Percentiles rank a stretch among this genome's conserved stretches.
phyloP scores from a whole-genome alignment of 495 filamentous ascomycete species.

The Aspergillus cavernicola region DNA sequence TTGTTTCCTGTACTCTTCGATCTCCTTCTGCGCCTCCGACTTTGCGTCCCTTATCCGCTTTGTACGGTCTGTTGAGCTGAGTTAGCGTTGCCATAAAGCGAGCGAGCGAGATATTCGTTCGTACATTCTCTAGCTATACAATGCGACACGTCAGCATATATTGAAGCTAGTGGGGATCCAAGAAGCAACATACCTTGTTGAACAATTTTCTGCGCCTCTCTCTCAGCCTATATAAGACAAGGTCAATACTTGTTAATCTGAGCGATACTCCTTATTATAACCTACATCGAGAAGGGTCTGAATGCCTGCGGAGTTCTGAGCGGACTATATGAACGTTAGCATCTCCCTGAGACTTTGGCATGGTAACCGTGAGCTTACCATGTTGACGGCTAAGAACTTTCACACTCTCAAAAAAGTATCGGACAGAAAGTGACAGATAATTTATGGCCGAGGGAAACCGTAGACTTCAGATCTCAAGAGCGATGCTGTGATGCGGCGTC shows the following conservation, averaged over 20 bases:
- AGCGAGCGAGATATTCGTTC: constrained; percentile 7
- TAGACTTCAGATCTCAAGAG: constrained; percentile 20
- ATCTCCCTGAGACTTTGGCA: constrained; percentile 1
- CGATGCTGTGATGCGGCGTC: constrained; percentile 31
- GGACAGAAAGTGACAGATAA: not conserved
- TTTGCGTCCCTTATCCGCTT: constrained; percentile 95
- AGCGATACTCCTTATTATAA: constrained; percentile 2
- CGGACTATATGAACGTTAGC: constrained; percentile 62
- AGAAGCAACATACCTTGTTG: constrained; percentile 66
- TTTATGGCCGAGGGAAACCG: constrained; percentile 2
- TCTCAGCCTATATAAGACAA: constrained; percentile 67
- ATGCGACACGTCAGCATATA: constrained; percentile 31
- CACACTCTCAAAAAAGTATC: constrained; percentile 6
- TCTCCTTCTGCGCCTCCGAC: constrained; percentile 94
- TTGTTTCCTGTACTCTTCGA: constrained; percentile 84
- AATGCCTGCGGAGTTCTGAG: constrained; percentile 97
- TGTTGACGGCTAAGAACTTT: constrained; percentile 26
- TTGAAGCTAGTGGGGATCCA: not conserved
- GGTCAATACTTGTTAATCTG: constrained; percentile 1
- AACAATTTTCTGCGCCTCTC: constrained; percentile 98
- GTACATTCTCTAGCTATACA: constrained; percentile 70
- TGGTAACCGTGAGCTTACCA: constrained; percentile 26
- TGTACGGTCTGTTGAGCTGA: constrained; percentile 76
- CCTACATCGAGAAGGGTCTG: constrained; percentile 98
- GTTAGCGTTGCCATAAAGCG: not conserved